Percentiles rank a stretch among this genome's conserved stretches.
phyloP scores from a whole-genome alignment of 139 green algal genomes.

The Chlorella ohadii region DNA sequence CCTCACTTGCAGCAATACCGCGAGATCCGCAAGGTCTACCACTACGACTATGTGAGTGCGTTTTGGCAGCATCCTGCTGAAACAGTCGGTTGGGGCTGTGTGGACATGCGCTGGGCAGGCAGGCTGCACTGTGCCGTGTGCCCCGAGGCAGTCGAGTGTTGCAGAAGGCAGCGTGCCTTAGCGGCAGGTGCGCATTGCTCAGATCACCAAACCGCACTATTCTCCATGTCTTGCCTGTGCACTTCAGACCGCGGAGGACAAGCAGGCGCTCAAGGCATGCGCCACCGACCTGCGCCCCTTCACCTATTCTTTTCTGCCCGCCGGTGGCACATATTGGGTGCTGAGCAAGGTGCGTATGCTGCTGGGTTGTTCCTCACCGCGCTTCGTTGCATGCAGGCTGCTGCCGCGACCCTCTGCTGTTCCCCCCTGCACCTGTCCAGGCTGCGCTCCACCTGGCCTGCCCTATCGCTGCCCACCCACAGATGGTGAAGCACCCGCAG shows the following conservation, averaged over 20 bases:
- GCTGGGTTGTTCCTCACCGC: background rate
- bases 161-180: too few species aligned
- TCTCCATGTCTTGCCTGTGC: too few species aligned
- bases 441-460: background rate
- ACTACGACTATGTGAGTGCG: background rate
- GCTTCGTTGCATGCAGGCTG: too few species aligned
- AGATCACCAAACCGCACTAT: too few species aligned
- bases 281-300: conserved; percentile 26
- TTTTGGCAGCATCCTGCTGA: too few species aligned
- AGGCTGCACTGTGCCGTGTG: too few species aligned
- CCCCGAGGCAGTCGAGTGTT: too few species aligned
- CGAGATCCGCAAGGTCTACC: background rate
- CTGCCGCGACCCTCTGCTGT: too few species aligned
- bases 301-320: conserved; percentile 18
- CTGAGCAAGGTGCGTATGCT: background rate
- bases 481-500: background rate
- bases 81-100: too few species aligned
- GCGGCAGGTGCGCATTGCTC: too few species aligned
- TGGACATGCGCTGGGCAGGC: too few species aligned
- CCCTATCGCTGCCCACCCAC: background rate
- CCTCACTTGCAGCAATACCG: conserved; percentile 13
- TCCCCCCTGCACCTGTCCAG: too few species aligned
- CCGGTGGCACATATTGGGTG: background rate
- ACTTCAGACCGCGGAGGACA: conserved; percentile 1
- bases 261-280: conserved; percentile 12